phyloP scores from a whole-genome alignment of 2,329 filamentous ascomycete species.

The Neonectria sp. region DNA sequence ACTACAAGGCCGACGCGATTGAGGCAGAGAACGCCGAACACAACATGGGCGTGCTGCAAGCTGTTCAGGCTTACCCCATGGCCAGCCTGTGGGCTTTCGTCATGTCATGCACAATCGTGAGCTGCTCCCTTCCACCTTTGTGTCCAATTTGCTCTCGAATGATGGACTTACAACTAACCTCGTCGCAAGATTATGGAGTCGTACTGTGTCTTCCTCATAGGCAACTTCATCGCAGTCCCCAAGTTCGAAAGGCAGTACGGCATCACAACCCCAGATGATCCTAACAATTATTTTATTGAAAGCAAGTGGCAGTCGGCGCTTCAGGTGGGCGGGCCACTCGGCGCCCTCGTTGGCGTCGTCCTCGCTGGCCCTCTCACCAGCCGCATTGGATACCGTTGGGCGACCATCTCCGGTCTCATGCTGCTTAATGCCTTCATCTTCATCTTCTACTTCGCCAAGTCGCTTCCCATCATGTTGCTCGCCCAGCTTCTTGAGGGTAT shows the following conservation, averaged over 20 bases:
- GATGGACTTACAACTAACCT: conserved; percentile 11
- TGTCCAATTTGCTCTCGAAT: no score
- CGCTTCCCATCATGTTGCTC: conserved; percentile 60
- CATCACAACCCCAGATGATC: conserved; percentile 1
- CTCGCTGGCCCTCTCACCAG: conserved; percentile 57
- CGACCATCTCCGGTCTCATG: conserved; percentile 55
- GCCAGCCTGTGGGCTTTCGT: conserved; percentile 63
- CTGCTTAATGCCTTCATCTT: conserved; percentile 58
- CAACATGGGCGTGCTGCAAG: conserved; percentile 56
- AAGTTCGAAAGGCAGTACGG: conserved; percentile 58
- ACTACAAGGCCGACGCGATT: conserved; percentile 43
- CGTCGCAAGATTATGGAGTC: conserved; percentile 62
- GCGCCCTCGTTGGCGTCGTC: conserved; percentile 55
- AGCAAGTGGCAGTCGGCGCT: conserved; percentile 60
- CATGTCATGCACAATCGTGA: conserved; percentile 66
- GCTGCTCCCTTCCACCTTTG: conserved; percentile 28
- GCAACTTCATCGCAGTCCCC: conserved; percentile 61
- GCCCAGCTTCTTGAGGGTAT: conserved; percentile 72
- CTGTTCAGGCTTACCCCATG: conserved; percentile 58
- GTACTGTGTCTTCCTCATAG: conserved; percentile 64
- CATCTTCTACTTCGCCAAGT: conserved; percentile 68
- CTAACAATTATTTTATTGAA: conserved; percentile 51
- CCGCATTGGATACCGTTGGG: conserved; percentile 55
- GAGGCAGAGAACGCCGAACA: conserved; percentile 60
- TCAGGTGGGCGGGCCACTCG: conserved; percentile 52